phyloP scores from a whole-genome alignment of 257 asterid species.

The Coffea eugenioides region DNA sequence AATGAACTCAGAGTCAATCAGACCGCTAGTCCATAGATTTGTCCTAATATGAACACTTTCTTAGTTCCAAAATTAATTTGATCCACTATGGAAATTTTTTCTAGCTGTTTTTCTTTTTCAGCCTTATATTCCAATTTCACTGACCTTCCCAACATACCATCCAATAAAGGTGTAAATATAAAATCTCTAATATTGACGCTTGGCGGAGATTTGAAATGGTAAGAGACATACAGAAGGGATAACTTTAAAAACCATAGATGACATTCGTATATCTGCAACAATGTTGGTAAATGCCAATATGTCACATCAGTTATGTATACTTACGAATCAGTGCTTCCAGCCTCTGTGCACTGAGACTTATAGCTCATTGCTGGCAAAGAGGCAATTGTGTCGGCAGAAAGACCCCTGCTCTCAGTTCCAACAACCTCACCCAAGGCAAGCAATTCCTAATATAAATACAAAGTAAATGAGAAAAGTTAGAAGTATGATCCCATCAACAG shows the following conservation, averaged over 20 bases:
- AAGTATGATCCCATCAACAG: too few species aligned
- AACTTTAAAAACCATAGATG: too few species aligned
- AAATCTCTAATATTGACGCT: neutral
- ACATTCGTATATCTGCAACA: neutral
- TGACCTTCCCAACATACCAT: neutral
- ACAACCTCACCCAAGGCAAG: too few species aligned
- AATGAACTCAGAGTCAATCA: neutral
- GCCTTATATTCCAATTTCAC: neutral
- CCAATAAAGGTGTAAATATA: neutral
- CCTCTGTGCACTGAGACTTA: constrained; percentile 53
- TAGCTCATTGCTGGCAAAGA: constrained; percentile 71
- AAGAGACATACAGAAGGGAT: neutral
- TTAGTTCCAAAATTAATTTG: neutral
- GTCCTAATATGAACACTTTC: neutral
- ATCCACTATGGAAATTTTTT: neutral
- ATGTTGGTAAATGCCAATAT: neutral
- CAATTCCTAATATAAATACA: too few species aligned
- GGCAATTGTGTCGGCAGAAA: constrained; percentile 78
- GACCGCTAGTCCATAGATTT: neutral
- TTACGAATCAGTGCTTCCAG: constrained; percentile 77
- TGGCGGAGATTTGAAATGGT: neutral
- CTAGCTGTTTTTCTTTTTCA: neutral
- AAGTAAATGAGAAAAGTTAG: too few species aligned
- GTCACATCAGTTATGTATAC: constrained; percentile 20
- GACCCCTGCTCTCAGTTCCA: constrained; percentile 49